Conservation (phyloP, 345 rosid genomes). For the Hibiscus mutabilis region DNA sequence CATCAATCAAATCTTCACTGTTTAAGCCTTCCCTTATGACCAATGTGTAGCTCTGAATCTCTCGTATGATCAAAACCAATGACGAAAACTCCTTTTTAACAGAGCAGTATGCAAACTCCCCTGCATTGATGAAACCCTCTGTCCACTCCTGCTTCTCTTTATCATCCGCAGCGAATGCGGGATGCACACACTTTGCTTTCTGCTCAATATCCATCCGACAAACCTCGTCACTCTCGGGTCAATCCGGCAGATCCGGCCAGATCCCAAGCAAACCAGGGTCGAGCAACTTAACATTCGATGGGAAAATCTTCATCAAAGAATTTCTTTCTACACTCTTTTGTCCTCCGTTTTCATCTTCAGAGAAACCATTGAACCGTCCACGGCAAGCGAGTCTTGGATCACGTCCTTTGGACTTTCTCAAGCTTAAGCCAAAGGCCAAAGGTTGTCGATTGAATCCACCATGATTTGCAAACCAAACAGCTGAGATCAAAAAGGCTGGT, state of each 20-base stretch:
- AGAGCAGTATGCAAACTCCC: slow-evolving; percentile 43
- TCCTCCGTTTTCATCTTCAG: not conserved
- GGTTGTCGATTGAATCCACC: too few relatives aligned
- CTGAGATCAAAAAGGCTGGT: not conserved
- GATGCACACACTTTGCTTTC: slow-evolving; percentile 49
- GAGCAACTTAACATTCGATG: slow-evolving; percentile 27
- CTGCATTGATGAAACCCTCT: slow-evolving; percentile 31
- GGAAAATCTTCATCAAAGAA: slow-evolving; percentile 16
- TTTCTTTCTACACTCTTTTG: not conserved
- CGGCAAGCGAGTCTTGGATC: slow-evolving; percentile 17
- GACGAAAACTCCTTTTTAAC: slow-evolving; percentile 64
- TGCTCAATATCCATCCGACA: slow-evolving; percentile 32
- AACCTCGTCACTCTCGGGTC: slow-evolving; percentile 38
- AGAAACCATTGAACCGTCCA: slow-evolving; percentile 13
- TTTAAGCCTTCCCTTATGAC: slow-evolving; percentile 27
- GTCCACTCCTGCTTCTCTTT: slow-evolving; percentile 50
- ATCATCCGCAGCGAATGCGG: slow-evolving; percentile 50
- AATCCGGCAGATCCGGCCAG: slow-evolving; percentile 30
- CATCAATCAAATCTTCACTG: slow-evolving; percentile 36
- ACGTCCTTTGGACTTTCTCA: slow-evolving; percentile 12
- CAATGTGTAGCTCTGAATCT: slow-evolving; percentile 54
- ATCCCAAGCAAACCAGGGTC: slow-evolving; percentile 35
- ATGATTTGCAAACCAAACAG: slow-evolving; percentile 1
- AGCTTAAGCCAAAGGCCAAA: slow-evolving; percentile 3
- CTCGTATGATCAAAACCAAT: slow-evolving; percentile 52